A percentile compares a stretch with the other conserved stretches of the same genome.
These are phyloP conservation scores for Pichia eremophila DNA, from an alignment of 805 yeast species.

Conservation along the genomic window DNA sequence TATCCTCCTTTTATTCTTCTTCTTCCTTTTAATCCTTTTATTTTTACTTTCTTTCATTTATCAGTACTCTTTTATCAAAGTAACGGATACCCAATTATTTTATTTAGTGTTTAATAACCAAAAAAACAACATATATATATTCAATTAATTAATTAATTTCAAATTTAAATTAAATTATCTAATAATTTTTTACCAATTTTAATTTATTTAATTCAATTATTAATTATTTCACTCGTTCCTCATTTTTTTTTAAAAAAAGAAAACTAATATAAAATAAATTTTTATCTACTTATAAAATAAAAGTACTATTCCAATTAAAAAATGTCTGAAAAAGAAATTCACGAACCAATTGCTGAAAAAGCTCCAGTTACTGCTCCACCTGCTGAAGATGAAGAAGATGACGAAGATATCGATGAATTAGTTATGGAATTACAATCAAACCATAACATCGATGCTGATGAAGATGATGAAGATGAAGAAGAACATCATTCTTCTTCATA, in stretches of 20 bases:
- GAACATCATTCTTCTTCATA: slow-evolving; percentile 43
- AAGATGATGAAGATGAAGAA: slow-evolving; percentile 42
- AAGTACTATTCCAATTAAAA: background rate
- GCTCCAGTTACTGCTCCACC: slow-evolving; percentile 48
- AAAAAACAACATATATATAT: too few relatives aligned
- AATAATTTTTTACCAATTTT: too few relatives aligned
- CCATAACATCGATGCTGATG: slow-evolving; percentile 31
- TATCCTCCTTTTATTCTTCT: too few relatives aligned
- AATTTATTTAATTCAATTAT: background rate
- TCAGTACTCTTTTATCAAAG: slow-evolving; percentile 2
- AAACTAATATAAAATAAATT: too few relatives aligned
- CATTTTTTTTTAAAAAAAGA: too few relatives aligned
- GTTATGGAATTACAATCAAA: slow-evolving; percentile 72
- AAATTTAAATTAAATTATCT: too few relatives aligned
- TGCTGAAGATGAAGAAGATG: slow-evolving; percentile 30
- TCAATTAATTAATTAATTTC: too few relatives aligned
- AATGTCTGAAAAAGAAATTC: slow-evolving; percentile 12
- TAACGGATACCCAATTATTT: slow-evolving; percentile 1
- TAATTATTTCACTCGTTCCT: background rate
- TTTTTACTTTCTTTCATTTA: background rate
- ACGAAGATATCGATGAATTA: slow-evolving; percentile 57
- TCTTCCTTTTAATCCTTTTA: background rate
- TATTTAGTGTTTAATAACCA: background rate
- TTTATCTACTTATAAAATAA: too few relatives aligned
- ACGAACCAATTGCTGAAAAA: slow-evolving; percentile 34